Conservation (phyloP, 2,329 filamentous ascomycete genomes). For the Diaporthe sp. region DNA sequence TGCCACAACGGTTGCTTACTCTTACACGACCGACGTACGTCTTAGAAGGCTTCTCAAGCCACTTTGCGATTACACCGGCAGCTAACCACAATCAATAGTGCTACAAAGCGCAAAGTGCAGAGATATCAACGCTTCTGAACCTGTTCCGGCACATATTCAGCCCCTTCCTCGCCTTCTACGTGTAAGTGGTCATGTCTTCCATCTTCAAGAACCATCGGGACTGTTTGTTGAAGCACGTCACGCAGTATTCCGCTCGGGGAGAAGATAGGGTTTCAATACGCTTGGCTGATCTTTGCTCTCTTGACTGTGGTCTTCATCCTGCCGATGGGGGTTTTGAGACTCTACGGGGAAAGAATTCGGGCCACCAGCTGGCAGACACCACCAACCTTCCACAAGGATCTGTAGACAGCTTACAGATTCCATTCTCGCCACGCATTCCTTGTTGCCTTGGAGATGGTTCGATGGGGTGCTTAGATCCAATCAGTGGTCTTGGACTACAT, state of each 20-base stretch:
- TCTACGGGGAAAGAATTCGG: conserved; percentile 46
- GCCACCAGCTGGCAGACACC: conserved; percentile 43
- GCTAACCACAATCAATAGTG: conserved; percentile 40
- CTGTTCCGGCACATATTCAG: conserved; percentile 51
- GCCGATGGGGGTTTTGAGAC: conserved; percentile 45
- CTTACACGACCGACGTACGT: conserved; percentile 51
- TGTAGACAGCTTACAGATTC: background rate
- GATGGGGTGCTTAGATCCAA: background rate
- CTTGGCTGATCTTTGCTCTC: conserved; percentile 49
- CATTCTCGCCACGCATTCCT: background rate
- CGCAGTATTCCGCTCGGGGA: conserved; percentile 47
- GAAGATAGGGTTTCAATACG: conserved; percentile 48
- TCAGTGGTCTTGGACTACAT: background rate
- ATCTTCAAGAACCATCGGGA: background rate
- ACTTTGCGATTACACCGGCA: background rate
- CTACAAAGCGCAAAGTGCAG: conserved; percentile 54
- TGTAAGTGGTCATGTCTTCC: conserved; percentile 30
- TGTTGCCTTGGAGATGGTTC: background rate
- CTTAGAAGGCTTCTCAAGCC: no score
- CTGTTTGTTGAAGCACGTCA: background rate
- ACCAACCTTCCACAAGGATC: conserved; percentile 43
- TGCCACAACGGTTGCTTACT: conserved; percentile 52
- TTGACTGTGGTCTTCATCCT: conserved; percentile 47
- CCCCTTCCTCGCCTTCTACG: conserved; percentile 52
- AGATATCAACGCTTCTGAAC: conserved; percentile 52